These are phyloP conservation scores for Cinchona pubescens DNA, from an alignment of 257 asterid species.

Conservation along the genomic window DNA sequence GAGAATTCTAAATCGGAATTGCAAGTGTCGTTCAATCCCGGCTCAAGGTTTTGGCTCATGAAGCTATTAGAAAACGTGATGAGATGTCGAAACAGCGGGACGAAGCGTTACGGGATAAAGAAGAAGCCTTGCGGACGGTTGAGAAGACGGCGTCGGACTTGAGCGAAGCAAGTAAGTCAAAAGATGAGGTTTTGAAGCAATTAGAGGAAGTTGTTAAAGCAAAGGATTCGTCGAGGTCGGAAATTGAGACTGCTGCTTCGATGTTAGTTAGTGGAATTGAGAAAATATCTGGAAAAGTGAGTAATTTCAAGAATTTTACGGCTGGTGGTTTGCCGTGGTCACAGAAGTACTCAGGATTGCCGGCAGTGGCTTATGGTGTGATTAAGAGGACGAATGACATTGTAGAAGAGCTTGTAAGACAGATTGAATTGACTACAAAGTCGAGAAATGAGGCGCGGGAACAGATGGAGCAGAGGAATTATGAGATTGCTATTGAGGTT, in stretches of 20 bases:
- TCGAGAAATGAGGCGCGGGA: slow-evolving; percentile 79
- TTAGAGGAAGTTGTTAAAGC: slow-evolving; percentile 60
- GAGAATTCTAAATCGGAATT: slow-evolving; percentile 68
- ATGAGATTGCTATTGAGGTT: slow-evolving; percentile 96
- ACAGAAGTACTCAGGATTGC: slow-evolving; percentile 81
- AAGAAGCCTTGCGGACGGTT: slow-evolving; percentile 48
- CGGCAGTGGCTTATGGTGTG: slow-evolving; percentile 89
- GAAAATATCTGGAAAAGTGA: slow-evolving; percentile 82
- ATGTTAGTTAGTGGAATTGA: slow-evolving; percentile 90
- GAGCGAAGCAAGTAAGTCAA: slow-evolving; percentile 45
- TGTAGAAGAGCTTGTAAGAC: slow-evolving; percentile 80
- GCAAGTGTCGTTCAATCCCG: slow-evolving; percentile 69
- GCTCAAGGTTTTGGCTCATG: slow-evolving; percentile 77
- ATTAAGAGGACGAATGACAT: slow-evolving; percentile 90
- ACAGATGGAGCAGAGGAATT: slow-evolving; percentile 81
- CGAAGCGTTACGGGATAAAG: slow-evolving; percentile 68
- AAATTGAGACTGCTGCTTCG: slow-evolving; percentile 79
- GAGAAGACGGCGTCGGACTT: slow-evolving; percentile 42
- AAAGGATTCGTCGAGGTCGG: slow-evolving; percentile 56
- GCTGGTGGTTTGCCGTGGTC: slow-evolving; percentile 79
- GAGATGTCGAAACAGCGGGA: slow-evolving; percentile 79
- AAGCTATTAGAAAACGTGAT: slow-evolving; percentile 82
- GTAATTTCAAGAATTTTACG: slow-evolving; percentile 64
- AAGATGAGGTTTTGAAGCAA: slow-evolving; percentile 51
- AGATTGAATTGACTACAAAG: slow-evolving; percentile 60